Evolutionary conservation across 129 eudicot genomes (phyloP), one percentile per base, ranked within the genome.

Genomic region (Lonicera japonica): DNA sequence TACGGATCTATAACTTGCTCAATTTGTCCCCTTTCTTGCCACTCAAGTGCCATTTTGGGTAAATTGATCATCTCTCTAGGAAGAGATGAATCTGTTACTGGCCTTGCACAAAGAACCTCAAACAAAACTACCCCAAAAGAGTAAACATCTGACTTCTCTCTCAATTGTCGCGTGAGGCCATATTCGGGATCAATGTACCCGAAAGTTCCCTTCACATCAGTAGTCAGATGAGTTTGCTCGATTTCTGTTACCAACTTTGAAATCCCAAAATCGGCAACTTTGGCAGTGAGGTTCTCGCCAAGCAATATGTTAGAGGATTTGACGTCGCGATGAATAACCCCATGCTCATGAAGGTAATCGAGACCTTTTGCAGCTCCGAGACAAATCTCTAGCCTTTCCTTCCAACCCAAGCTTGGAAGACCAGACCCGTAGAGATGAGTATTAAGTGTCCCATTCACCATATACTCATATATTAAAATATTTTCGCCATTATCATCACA

Each of bases 81-180:
- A 29, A 29, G 36, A 1, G 36, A 29, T 6, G 2, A 6, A 29
- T 29, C 36, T 29, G 6, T 29, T 3, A 25, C 70, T 3, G 70
- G 70, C 24, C 70, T 52, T 0, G 61, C 70, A 20, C 70, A 66
- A 21, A 54, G 61, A 34, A 66, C 70, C 16, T 54, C 60, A 20
- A 29, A 66, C 36, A 66, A 43, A 15, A 66, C 60, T 2, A 66
- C 61, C 12, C 60, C 60, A 45, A 62, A 62, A 17, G 70, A 66
- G 14, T 66, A 66, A n/a, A 66, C 70, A 36, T 66, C 70, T 34
- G 70, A 66, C 53, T 66, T 66, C 12, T 66, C 70, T 1, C 61
- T 66, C 5, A 54, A 36, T 52, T 54, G 50, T n/a, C 20, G 70
- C 20, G 38, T 43, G 6, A 54, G 12, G 54, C 14, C 19, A 29